Percentiles rank a stretch among this genome's conserved stretches.
Evolutionary conservation across 1,139 yeast species (phyloP).

Genomic region (Kodamaea sp.): DNA sequence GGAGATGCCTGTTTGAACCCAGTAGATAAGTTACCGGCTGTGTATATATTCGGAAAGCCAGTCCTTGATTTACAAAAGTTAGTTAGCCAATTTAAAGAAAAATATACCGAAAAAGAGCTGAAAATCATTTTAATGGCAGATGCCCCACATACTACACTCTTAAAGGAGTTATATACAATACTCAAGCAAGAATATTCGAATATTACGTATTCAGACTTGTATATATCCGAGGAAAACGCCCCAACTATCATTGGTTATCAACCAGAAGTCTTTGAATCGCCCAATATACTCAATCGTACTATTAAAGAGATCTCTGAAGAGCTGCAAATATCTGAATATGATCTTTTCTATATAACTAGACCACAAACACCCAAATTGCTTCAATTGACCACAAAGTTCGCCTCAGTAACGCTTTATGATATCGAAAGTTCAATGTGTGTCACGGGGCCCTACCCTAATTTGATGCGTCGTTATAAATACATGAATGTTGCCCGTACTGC

Average conservation of each 20-base stretch:
- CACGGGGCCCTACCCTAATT: constrained; percentile 67
- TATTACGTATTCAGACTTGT: constrained; percentile 50
- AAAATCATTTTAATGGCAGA: constrained; percentile 64
- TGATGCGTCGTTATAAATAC: constrained; percentile 77
- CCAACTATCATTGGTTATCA: constrained; percentile 40
- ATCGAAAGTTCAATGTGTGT: constrained; percentile 27
- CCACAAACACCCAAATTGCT: constrained; percentile 81
- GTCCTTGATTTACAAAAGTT: constrained; percentile 36
- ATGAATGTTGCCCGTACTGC: constrained; percentile 91
- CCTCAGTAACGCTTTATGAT: constrained; percentile 48
- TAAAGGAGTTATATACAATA: constrained; percentile 30
- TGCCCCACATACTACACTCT: constrained; percentile 51
- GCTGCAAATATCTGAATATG: constrained; percentile 32
- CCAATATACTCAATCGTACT: constrained; percentile 23
- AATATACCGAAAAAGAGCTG: constrained; percentile 32
- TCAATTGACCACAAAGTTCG: constrained; percentile 68
- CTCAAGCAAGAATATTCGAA: constrained; percentile 39
- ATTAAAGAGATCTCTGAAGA: constrained; percentile 19
- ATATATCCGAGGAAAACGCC: constrained; percentile 19
- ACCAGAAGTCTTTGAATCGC: constrained; percentile 11
- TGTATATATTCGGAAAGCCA: constrained; percentile 75
- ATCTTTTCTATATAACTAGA: constrained; percentile 63
- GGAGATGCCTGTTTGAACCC: constrained; percentile 94
- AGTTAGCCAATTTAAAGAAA: constrained; percentile 31
- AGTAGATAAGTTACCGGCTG: constrained; percentile 65